These are phyloP conservation scores for Aspergillus sojae DNA, from an alignment of 2,329 filamentous ascomycete genomes.

Conservation along the genomic window DNA sequence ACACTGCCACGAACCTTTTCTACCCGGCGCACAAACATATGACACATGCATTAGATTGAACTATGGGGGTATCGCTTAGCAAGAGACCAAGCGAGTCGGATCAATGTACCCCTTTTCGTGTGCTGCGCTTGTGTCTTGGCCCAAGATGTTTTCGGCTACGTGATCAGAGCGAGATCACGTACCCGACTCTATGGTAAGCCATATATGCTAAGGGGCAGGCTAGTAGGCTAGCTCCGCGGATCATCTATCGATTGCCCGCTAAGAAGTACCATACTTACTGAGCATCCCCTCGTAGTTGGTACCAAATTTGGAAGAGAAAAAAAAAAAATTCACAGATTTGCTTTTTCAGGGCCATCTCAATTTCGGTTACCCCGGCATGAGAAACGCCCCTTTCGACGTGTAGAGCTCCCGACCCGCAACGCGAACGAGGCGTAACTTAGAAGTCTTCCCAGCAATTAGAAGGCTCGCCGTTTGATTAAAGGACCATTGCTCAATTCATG, in stretches of 20 bases:
- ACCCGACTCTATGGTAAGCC: slow-evolving; percentile 20
- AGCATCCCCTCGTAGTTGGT: not conserved
- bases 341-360: slow-evolving; percentile 4
- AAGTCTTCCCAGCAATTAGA: slow-evolving; percentile 5
- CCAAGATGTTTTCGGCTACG: not conserved
- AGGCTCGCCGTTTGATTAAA: slow-evolving; percentile 14
- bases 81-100: not conserved
- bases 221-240: not conserved
- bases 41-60: not conserved
- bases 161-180: not conserved
- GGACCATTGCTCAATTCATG: slow-evolving; percentile 4
- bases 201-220: slow-evolving; percentile 13
- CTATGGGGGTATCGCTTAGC: not conserved
- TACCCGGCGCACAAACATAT: not conserved
- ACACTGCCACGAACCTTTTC: not conserved
- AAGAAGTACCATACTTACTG: not conserved
- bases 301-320: not conserved
- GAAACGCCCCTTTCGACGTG: slow-evolving; percentile 11
- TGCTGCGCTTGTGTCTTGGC: not conserved
- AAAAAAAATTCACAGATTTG: not conserved
- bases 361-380: slow-evolving; percentile 1
- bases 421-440: slow-evolving; percentile 13
- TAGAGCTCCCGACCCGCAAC: slow-evolving; percentile 4
- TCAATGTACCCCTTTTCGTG: not conserved
- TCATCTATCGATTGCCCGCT: slow-evolving; percentile 6